Base-by-base conservation (phyloP, 306 rosid genomes). In the Arachis stenosperma region DNA sequence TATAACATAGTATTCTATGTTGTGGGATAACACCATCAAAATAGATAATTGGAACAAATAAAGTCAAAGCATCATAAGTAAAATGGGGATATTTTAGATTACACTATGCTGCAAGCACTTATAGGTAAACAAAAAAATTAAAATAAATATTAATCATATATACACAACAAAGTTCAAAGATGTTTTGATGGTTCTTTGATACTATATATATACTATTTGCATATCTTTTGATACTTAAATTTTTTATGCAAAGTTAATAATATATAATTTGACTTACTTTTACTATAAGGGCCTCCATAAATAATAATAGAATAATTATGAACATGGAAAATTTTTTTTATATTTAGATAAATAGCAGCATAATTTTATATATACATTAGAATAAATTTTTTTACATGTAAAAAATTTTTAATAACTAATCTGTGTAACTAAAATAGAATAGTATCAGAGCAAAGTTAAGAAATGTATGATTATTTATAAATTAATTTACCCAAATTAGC, bases 91-190 rank as follows among this genome's bases (percentile, higher is more conserved):
- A 86, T 74, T 88, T 88, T 9, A 88, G 77, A 50, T 88, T 77
- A 61, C 86, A 88, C 90, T 90, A 88, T 15, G 92, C 67, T 8
- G 90, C 87, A 12, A 86, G 87, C 90, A 86, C 87, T 88, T 17
- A 17, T 17, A 17, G 81, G 17, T 17, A 17, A 17, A 17, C 17
- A 17, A 17, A 17, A 17, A 17, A 17, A 17, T 17, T 17, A 17
- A 17, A 17, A 17, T 17, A 17, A 17, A 17, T 17, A 17, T 17
- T 17, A 17, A 17, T 17, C 17, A 17, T 17, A 17, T 17, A 17
- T 17, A 17, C 17, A 17, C 17, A 17, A 17, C 17, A 17, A 17
- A 17, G 17, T 17, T 17, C 17, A 17, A 17, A 17, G 17, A 17
- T 17, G 17, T 17, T 17, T 17, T 17, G 17, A 17, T 17, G 17